phyloP scores from a whole-genome alignment of 176 grass and related monocot genomes.

The Eleusine indica region DNA sequence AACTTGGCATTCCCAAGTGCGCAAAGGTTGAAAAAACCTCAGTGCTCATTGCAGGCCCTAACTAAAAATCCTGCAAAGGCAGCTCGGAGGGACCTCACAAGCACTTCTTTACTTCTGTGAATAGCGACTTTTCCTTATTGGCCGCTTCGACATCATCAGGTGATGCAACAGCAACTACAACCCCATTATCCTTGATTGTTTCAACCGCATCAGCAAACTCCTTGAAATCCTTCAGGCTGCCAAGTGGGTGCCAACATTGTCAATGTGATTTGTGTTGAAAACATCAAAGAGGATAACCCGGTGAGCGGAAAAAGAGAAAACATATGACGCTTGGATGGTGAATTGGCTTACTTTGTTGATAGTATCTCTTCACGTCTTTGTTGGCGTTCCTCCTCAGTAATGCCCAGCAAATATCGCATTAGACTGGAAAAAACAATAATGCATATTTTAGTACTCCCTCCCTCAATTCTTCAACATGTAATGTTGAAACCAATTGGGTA shows the following conservation, averaged over 20 bases:
- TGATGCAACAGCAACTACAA: slow-evolving; percentile 88
- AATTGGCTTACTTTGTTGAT: slow-evolving; percentile 68
- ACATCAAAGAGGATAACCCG: neutral
- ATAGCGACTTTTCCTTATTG: slow-evolving; percentile 56
- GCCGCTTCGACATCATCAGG: slow-evolving; percentile 70
- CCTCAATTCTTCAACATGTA: neutral
- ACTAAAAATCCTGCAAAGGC: slow-evolving; percentile 3
- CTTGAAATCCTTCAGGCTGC: slow-evolving; percentile 92
- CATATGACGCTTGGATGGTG: slow-evolving; percentile 4
- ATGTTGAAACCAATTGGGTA: neutral
- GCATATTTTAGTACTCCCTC: slow-evolving; percentile 7
- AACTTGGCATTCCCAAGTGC: neutral
- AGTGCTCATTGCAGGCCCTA: neutral
- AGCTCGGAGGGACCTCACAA: slow-evolving; percentile 45
- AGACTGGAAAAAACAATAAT: slow-evolving; percentile 54
- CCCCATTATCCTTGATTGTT: slow-evolving; percentile 75
- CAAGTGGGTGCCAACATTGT: slow-evolving; percentile 29
- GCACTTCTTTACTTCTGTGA: slow-evolving; percentile 74
- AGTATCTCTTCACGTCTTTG: slow-evolving; percentile 92
- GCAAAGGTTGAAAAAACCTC: neutral
- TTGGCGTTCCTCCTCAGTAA: slow-evolving; percentile 86
- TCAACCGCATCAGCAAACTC: slow-evolving; percentile 91
- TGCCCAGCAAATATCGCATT: slow-evolving; percentile 80
- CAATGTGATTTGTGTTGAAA: neutral
- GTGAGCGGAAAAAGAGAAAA: neutral